phyloP scores from a whole-genome alignment of 192 early-diverging fungal genomes.

The Coemansia javaensis region DNA sequence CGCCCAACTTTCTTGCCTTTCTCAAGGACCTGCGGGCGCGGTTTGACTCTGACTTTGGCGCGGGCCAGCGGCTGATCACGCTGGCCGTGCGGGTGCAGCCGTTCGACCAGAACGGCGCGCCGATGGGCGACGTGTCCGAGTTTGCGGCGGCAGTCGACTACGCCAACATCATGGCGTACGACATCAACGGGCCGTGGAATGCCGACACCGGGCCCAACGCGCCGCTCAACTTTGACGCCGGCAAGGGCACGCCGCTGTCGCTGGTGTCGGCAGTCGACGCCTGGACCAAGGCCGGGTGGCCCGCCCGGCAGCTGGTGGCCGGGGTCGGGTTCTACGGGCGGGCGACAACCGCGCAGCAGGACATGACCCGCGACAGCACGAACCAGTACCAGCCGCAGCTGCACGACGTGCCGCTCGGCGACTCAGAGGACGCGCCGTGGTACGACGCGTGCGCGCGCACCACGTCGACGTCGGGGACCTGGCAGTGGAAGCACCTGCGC shows the following conservation, averaged over 20 bases:
- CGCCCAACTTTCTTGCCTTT: constrained; percentile 59
- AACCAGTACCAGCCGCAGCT: constrained; percentile 31
- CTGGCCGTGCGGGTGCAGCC: constrained; percentile 57
- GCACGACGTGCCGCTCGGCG: constrained; percentile 48
- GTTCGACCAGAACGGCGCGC: constrained; percentile 47
- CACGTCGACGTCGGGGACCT: no score
- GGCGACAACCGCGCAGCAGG: constrained; percentile 30
- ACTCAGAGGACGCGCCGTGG: constrained; percentile 54
- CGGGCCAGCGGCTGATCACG: constrained; percentile 53
- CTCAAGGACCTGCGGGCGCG: constrained; percentile 53
- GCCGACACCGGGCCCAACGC: constrained; percentile 56
- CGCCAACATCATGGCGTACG: constrained; percentile 67
- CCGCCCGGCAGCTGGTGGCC: constrained; percentile 55
- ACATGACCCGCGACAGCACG: constrained; percentile 20
- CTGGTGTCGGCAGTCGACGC: constrained; percentile 51
- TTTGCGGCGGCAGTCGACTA: constrained; percentile 60
- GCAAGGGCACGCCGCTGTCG: constrained; percentile 34
- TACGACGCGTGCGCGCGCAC: no score
- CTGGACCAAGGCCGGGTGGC: constrained; percentile 58
- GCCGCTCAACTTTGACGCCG: constrained; percentile 36
- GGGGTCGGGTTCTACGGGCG: constrained; percentile 64
- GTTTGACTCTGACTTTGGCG: constrained; percentile 28
- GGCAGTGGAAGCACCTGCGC: no score
- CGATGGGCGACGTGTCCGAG: constrained; percentile 51
- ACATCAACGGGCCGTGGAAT: constrained; percentile 56